Percentiles rank a stretch among this genome's conserved stretches.
Conservation (phyloP, 208 protist species). For the Trypanosoma theileri region DNA sequence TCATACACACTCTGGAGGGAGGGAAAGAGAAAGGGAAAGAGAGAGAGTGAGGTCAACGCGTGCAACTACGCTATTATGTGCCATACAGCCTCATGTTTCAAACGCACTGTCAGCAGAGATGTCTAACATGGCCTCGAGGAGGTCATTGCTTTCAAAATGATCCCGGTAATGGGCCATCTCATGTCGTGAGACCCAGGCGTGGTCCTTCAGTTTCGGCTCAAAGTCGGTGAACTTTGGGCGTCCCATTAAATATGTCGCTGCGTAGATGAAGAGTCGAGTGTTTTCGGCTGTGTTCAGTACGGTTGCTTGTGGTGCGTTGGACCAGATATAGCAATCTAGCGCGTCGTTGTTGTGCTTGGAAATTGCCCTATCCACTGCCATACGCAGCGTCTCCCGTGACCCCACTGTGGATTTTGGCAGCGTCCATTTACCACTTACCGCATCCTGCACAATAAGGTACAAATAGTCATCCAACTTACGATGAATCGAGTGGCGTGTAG, state of each 20-base stretch:
- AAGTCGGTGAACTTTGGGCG: constrained; percentile 61
- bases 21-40: constrained; percentile 14
- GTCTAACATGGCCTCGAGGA: constrained; percentile 66
- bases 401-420: constrained; percentile 48
- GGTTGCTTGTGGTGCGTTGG: constrained; percentile 77
- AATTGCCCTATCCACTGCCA: constrained; percentile 65
- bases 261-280: constrained; percentile 69
- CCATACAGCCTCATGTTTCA: constrained; percentile 30
- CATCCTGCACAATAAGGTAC: constrained; percentile 71
- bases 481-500: constrained; percentile 63
- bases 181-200: constrained; percentile 76
- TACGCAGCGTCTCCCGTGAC: constrained; percentile 66
- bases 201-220: constrained; percentile 54
- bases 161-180: constrained; percentile 73
- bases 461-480: constrained; percentile 81
- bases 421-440: constrained; percentile 58
- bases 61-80: not conserved
- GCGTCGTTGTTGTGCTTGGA: constrained; percentile 50
- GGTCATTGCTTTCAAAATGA: constrained; percentile 48
- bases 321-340: constrained; percentile 74
- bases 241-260: constrained; percentile 68
- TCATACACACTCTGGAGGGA: not conserved
- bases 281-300: constrained; percentile 34
- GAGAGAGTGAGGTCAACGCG: not conserved
- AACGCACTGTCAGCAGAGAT: constrained; percentile 74